Conservation (phyloP, 441 rosid genomes). For the Corymbia calophylla region DNA sequence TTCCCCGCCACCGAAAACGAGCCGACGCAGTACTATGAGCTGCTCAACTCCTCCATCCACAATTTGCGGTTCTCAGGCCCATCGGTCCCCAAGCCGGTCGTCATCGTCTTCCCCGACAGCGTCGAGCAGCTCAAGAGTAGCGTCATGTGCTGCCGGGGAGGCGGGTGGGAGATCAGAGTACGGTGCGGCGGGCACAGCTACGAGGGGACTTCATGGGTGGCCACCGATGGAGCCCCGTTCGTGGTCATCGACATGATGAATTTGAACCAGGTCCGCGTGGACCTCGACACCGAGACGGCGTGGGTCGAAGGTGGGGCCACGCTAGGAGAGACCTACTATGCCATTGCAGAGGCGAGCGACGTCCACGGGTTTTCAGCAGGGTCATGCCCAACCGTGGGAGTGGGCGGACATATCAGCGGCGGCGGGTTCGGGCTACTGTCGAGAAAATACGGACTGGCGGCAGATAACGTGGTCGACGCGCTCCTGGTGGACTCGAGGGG, state of each 20-base stretch:
- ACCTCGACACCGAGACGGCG: slow-evolving; percentile 31
- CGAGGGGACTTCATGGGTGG: slow-evolving; percentile 31
- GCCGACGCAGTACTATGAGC: slow-evolving; percentile 13
- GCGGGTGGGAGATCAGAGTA: slow-evolving; percentile 20
- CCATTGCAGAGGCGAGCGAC: slow-evolving; percentile 28
- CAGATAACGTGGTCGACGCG: slow-evolving; percentile 51
- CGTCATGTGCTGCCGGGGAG: slow-evolving; percentile 14
- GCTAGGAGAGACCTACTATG: slow-evolving; percentile 43
- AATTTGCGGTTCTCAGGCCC: slow-evolving; percentile 32
- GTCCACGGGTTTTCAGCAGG: slow-evolving; percentile 51
- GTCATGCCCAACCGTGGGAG: slow-evolving; percentile 45
- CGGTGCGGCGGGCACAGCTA: slow-evolving; percentile 41
- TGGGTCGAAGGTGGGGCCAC: slow-evolving; percentile 67
- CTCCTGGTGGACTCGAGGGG: slow-evolving; percentile 31
- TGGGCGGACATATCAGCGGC: slow-evolving; percentile 51
- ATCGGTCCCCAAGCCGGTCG: slow-evolving; percentile 20
- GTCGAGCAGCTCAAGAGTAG: slow-evolving; percentile 7
- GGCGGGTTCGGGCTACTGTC: slow-evolving; percentile 57
- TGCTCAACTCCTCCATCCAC: slow-evolving; percentile 31
- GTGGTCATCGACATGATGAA: slow-evolving; percentile 43
- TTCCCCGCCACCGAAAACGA: slow-evolving; percentile 15
- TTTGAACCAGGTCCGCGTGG: slow-evolving; percentile 31
- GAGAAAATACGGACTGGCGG: slow-evolving; percentile 47
- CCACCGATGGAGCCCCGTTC: slow-evolving; percentile 19
- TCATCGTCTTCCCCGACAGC: slow-evolving; percentile 23